phyloP scores from a whole-genome alignment of 2,329 filamentous ascomycete species.

The Cercospora nicotianae region DNA sequence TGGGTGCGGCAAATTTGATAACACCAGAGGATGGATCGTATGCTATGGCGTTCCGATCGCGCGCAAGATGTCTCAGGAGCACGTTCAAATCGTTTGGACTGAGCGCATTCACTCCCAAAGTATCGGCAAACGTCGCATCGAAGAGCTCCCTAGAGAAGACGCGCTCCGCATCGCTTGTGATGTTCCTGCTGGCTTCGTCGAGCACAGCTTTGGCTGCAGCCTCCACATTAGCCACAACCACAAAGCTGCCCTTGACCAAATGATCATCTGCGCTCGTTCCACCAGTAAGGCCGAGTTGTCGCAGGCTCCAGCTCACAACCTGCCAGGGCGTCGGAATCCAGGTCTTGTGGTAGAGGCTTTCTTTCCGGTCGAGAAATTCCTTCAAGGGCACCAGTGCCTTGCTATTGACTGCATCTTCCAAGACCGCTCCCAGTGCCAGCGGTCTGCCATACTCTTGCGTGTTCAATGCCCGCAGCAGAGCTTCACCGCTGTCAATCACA shows the following conservation, averaged over 20 bases:
- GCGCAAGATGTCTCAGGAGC: constrained; percentile 44
- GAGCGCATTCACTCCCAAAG: constrained; percentile 33
- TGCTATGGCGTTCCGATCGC: constrained; percentile 54
- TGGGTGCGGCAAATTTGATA: constrained; percentile 69
- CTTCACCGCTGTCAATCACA: constrained; percentile 56
- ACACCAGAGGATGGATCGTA: constrained; percentile 48
- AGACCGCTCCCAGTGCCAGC: constrained; percentile 73
- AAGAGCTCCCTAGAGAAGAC: constrained; percentile 38
- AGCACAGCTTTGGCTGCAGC: constrained; percentile 46
- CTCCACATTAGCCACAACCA: constrained; percentile 65
- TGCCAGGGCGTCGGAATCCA: constrained; percentile 70
- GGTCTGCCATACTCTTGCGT: constrained; percentile 78
- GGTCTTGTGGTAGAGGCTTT: constrained; percentile 70
- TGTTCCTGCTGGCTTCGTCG: constrained; percentile 34
- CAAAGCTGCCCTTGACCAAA: constrained; percentile 62
- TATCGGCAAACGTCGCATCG: constrained; percentile 29
- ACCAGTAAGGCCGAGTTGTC: constrained; percentile 51
- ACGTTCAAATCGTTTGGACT: constrained; percentile 51
- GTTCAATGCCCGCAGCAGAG: constrained; percentile 69
- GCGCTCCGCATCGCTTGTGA: constrained; percentile 38
- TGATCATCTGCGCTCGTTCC: constrained; percentile 49
- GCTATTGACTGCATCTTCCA: constrained; percentile 70
- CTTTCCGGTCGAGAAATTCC: constrained; percentile 64
- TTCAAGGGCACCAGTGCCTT: constrained; percentile 69
- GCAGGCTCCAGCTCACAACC: constrained; percentile 72